phyloP scores from a whole-genome alignment of 2,329 filamentous ascomycete species.

The Colletotrichum melonis region DNA sequence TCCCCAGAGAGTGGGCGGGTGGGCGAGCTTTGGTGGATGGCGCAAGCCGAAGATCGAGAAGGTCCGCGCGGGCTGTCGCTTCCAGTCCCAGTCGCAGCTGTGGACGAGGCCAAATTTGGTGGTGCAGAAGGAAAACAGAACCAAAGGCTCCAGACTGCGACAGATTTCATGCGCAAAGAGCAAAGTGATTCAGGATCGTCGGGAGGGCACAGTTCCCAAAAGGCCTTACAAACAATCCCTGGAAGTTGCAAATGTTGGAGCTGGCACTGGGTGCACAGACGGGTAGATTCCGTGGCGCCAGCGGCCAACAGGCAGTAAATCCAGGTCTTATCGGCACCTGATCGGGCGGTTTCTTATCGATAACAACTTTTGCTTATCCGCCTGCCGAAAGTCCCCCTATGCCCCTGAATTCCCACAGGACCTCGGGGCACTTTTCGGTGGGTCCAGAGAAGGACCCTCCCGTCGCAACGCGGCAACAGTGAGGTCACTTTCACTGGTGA shows the following conservation, averaged over 20 bases:
- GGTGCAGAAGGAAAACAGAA: not conserved
- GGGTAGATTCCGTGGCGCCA: constrained; percentile 4
- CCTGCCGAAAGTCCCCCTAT: not conserved
- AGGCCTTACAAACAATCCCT: constrained; percentile 21
- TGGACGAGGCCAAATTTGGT: not conserved
- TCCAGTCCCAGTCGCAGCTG: not conserved
- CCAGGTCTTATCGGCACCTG: constrained; percentile 34
- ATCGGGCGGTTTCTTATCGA: constrained; percentile 29
- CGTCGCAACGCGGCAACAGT: not conserved
- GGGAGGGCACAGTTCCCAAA: not conserved
- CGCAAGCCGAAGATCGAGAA: constrained; percentile 13
- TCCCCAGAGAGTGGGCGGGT: not conserved
- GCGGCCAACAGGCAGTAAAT: constrained; percentile 15
- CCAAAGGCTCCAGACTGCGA: not conserved
- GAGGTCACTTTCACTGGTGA: constrained; percentile 1
- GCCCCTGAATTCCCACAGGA: not conserved
- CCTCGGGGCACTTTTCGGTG: not conserved
- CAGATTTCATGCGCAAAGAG: not conserved
- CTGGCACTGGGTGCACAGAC: constrained; percentile 28
- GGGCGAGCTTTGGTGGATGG: not conserved
- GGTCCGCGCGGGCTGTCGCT: constrained; percentile 5
- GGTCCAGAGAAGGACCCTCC: not conserved
- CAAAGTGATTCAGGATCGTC: constrained; percentile 1
- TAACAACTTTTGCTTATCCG: constrained; percentile 19
- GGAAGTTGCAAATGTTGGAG: constrained; percentile 28